phyloP scores from a whole-genome alignment of 768 basidiomycete genomes.

The Exidia glandulosa region DNA sequence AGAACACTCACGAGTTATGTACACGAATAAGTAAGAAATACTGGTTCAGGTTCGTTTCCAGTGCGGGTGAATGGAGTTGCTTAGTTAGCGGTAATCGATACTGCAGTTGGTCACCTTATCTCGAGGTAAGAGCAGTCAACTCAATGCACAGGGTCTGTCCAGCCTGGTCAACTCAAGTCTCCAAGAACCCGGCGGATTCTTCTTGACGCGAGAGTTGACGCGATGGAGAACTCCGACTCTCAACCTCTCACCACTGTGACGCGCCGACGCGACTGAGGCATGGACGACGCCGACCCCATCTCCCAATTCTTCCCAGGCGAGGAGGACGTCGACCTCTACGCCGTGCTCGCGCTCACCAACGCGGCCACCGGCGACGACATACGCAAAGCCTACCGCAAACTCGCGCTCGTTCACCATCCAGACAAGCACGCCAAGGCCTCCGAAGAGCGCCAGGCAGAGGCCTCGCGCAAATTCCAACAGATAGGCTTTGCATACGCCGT shows the following conservation, averaged over 20 bases:
- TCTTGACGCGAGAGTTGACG: too few relatives aligned
- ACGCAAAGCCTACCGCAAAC: slow-evolving; percentile 73
- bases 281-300: slow-evolving; percentile 67
- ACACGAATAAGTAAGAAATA: too few relatives aligned
- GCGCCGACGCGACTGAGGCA: slow-evolving; percentile 14
- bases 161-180: too few relatives aligned
- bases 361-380: slow-evolving; percentile 56
- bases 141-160: too few relatives aligned
- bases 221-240: slow-evolving; percentile 9
- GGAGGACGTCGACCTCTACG: slow-evolving; percentile 67
- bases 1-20: too few relatives aligned
- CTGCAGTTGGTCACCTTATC: too few relatives aligned
- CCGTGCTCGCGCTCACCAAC: slow-evolving; percentile 46
- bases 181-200: too few relatives aligned
- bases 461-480: slow-evolving; percentile 78
- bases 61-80: too few relatives aligned
- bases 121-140: too few relatives aligned
- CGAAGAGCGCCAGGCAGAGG: slow-evolving; percentile 51
- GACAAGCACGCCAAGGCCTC: slow-evolving; percentile 69
- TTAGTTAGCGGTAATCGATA: too few relatives aligned
- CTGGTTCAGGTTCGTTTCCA: too few relatives aligned
- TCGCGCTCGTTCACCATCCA: slow-evolving; percentile 76
- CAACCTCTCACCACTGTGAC: slow-evolving; percentile 8
- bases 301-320: slow-evolving; percentile 66
- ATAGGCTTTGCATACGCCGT: slow-evolving; percentile 92